Percentiles rank a stretch among this genome's conserved stretches.
Evolutionary conservation across 257 asterid genomes (phyloP).

Genomic region (Sherardia arvensis): DNA sequence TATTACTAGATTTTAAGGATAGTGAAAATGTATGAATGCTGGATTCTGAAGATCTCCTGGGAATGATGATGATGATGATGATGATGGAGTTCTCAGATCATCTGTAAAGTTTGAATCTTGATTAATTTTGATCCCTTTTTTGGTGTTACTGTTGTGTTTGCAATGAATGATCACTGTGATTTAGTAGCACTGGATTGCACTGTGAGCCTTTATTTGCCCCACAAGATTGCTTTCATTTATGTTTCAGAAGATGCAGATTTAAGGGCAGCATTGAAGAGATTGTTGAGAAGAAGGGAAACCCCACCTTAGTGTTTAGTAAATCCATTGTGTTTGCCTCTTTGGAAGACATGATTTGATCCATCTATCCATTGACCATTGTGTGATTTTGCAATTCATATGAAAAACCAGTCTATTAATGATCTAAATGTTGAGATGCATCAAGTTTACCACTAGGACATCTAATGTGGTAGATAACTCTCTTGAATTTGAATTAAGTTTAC

Average conservation of each 20-base stretch:
- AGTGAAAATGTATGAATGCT: background rate
- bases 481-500: no score
- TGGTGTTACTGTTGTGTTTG: background rate
- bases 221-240: background rate
- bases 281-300: background rate
- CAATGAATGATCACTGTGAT: background rate
- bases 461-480: no score
- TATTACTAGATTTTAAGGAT: background rate
- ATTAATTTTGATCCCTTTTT: background rate
- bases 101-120: background rate
- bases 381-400: no score
- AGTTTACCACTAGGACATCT: no score
- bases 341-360: no score
- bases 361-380: no score
- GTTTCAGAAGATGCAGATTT: background rate
- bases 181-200: background rate
- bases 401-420: no score
- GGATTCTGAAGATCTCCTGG: background rate
- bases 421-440: no score
- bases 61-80: background rate
- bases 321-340: background rate
- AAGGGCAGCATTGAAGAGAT: background rate
- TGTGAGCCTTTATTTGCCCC: background rate
- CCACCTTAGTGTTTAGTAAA: background rate
- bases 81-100: background rate